A percentile compares a stretch with the other conserved stretches of the same genome.
phyloP scores from a whole-genome alignment of 2,329 filamentous ascomycete genomes.

The Pyrenophora tritici-repentis region DNA sequence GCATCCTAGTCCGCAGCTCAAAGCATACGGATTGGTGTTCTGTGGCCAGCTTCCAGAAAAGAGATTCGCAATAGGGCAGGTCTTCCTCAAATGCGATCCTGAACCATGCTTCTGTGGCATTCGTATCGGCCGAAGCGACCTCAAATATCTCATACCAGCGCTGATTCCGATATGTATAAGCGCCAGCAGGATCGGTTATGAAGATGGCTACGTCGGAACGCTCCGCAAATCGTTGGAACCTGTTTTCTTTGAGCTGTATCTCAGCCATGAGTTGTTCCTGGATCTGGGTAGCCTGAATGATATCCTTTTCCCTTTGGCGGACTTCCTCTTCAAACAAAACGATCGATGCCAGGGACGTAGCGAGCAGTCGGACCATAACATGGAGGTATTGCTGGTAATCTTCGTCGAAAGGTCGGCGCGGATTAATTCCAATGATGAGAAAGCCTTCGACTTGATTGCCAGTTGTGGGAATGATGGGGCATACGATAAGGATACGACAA shows the following conservation, averaged over 20 bases:
- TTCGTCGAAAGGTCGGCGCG: conserved; percentile 45
- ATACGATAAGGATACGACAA: conserved; percentile 42
- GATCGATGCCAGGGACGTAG: conserved; percentile 48
- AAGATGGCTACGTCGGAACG: conserved; percentile 50
- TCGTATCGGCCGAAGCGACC: conserved; percentile 13
- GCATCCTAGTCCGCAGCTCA: conserved; percentile 46
- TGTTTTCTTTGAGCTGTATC: conserved; percentile 37
- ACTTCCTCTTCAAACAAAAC: conserved; percentile 48
- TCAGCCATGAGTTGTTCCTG: conserved; percentile 44
- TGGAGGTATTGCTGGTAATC: conserved; percentile 48
- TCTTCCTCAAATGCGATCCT: conserved; percentile 44
- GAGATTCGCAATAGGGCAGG: conserved; percentile 32
- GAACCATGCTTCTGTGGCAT: conserved; percentile 27
- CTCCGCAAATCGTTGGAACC: conserved; percentile 49
- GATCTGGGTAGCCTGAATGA: conserved; percentile 42
- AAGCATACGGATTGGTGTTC: conserved; percentile 42
- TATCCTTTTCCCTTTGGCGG: conserved; percentile 42
- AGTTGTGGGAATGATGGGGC: conserved; percentile 45
- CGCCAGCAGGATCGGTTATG: conserved; percentile 42
- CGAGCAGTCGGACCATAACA: conserved; percentile 44
- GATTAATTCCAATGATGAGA: conserved; percentile 48
- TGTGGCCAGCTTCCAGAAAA: conserved; percentile 39
- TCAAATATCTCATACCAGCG: conserved; percentile 46
- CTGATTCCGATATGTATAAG: conserved; percentile 49
- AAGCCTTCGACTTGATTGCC: conserved; percentile 47